Evolutionary conservation across 192 early-diverging fungal genomes (phyloP).

Genomic region (Coemansia sp.): DNA sequence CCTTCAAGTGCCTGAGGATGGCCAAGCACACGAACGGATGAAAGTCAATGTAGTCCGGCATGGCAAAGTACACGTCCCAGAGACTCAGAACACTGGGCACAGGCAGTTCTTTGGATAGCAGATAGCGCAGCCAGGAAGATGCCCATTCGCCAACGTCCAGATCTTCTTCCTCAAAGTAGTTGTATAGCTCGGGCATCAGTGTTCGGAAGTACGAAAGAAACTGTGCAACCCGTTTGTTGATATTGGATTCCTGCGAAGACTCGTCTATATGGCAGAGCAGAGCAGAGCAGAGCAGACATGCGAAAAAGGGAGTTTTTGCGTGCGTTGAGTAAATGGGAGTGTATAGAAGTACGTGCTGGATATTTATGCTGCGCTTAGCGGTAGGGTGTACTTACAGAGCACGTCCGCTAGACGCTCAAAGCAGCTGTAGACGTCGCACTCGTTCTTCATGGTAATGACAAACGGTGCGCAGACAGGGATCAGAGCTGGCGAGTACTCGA

Average conservation of each 20-base stretch:
- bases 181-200: conserved; percentile 85
- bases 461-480: conserved; percentile 83
- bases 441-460: conserved; percentile 68
- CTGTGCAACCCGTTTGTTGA: conserved; percentile 77
- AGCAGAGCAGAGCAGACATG: neutral
- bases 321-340: too few species aligned
- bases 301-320: neutral
- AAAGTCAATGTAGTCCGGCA: conserved; percentile 69
- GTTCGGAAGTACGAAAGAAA: conserved; percentile 84
- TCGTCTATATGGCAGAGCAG: conserved; percentile 56
- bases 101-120: conserved; percentile 84
- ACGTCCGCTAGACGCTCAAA: conserved; percentile 75
- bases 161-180: conserved; percentile 94
- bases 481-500: conserved; percentile 75
- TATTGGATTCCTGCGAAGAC: conserved; percentile 59
- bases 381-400: conserved; percentile 54
- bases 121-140: conserved; percentile 76
- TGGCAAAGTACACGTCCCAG: conserved; percentile 90
- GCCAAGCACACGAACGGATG: conserved; percentile 88
- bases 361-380: neutral
- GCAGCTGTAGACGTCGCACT: conserved; percentile 79
- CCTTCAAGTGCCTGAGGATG: conserved; percentile 72
- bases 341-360: neutral
- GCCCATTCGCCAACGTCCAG: conserved; percentile 86
- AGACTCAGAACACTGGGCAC: conserved; percentile 74